Evolutionary conservation across 257 asterid species (phyloP).

Genomic region (Vinca minor): DNA sequence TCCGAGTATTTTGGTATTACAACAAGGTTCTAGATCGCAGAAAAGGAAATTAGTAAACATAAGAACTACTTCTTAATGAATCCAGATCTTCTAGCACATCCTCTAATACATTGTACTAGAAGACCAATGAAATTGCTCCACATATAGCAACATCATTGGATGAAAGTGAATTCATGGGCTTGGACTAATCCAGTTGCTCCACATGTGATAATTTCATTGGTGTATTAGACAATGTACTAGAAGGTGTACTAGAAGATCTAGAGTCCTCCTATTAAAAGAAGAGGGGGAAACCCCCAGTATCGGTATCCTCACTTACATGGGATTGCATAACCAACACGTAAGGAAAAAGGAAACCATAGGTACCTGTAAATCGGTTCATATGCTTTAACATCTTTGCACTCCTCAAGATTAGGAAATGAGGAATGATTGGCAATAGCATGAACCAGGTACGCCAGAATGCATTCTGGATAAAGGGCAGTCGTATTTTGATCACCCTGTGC

Average conservation of each 20-base stretch:
- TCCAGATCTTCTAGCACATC: too few species aligned
- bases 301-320: constrained; percentile 6
- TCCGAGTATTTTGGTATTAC: not conserved
- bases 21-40: not conserved
- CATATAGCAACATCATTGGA: too few species aligned
- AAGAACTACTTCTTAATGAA: too few species aligned
- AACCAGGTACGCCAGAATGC: constrained; percentile 72
- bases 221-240: too few species aligned
- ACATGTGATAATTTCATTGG: too few species aligned
- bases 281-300: too few species aligned
- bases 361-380: constrained; percentile 91
- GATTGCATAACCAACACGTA: constrained; percentile 9
- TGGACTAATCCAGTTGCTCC: too few species aligned
- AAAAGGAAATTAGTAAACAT: not conserved
- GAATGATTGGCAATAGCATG: constrained; percentile 90
- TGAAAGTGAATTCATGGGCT: too few species aligned
- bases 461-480: constrained; percentile 62
- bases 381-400: constrained; percentile 66
- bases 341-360: constrained; percentile 23
- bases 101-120: too few species aligned
- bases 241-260: too few species aligned
- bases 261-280: too few species aligned
- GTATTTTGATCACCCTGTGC: constrained; percentile 53
- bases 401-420: constrained; percentile 71
- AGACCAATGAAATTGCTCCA: too few species aligned